A percentile compares a stretch with the other conserved stretches of the same genome.
Evolutionary conservation across 2,329 filamentous ascomycete genomes (phyloP).

Genomic region (Chlorencoelia australis): DNA sequence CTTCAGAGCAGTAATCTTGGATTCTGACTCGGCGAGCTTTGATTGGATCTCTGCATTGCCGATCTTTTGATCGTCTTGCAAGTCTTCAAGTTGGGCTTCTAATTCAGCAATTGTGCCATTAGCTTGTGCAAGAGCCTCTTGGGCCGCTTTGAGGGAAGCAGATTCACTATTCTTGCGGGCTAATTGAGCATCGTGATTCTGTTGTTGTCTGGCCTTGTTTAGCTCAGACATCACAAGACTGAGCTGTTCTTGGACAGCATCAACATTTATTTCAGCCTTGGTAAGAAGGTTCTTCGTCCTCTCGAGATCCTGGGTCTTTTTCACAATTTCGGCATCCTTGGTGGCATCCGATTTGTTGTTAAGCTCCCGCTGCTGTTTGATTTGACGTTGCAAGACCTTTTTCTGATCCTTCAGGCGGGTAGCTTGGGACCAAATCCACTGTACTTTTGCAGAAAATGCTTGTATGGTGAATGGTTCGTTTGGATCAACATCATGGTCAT

Average conservation of each 20-base stretch:
- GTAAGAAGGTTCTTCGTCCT: conserved; percentile 28
- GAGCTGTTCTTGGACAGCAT: conserved; percentile 24
- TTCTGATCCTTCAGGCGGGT: conserved; percentile 78
- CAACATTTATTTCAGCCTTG: conserved; percentile 26
- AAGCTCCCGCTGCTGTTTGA: conserved; percentile 88
- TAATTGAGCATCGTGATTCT: conserved; percentile 8
- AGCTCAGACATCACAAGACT: conserved; percentile 27
- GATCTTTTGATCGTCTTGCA: conserved; percentile 22
- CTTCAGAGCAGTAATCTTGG: conserved; percentile 19
- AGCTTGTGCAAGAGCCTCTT: conserved; percentile 10
- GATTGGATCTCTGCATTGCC: conserved; percentile 21
- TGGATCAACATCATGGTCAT: conserved; percentile 47
- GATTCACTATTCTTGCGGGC: conserved; percentile 3
- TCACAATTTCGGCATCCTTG: conserved; percentile 53
- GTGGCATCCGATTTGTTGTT: conserved; percentile 76
- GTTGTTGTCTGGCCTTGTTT: conserved; percentile 21
- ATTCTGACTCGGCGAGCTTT: conserved; percentile 21
- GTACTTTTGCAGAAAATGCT: conserved; percentile 69
- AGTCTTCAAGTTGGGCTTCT: conserved; percentile 24
- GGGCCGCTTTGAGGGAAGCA: conserved; percentile 1
- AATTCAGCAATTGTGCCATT: conserved; percentile 24
- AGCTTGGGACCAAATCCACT: conserved; percentile 68
- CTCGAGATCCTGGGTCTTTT: conserved; percentile 47
- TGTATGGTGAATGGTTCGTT: conserved; percentile 59
- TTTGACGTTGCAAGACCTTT: conserved; percentile 77